Evolutionary conservation across 2,329 filamentous ascomycete species (phyloP), one percentile per base, ranked within the genome.

Genomic region (Pyricularia pennisetigena): DNA sequence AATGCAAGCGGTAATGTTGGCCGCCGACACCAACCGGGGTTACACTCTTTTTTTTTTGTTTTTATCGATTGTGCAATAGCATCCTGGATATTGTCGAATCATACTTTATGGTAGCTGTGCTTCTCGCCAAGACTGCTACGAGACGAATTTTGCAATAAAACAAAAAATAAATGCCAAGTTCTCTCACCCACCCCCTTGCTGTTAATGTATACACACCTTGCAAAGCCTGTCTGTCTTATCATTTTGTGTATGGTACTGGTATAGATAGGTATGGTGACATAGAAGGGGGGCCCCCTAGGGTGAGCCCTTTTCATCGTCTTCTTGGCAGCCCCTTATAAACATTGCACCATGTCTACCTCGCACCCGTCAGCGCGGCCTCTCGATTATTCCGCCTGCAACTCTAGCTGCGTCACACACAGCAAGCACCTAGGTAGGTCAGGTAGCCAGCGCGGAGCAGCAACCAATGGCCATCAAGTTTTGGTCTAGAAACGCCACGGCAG

Each of bases 401-500:
- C 32, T 16, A 1, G 6, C 8, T 54, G 41, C 20, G 41, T 54
- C 20, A n/a, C 41, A 54, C 41, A 49, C 6, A 49, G 14, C n/a
- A n/a, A n/a, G n/a, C n/a, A n/a, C n/a, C n/a, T n/a, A n/a, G n/a
- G n/a, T n/a, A n/a, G n/a, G n/a, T n/a, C n/a, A 49, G 35, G 14
- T 49, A 49, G 35, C 14, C 3, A 49, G 14, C 35, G 35, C 59
- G 24, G 59, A 61, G 24, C 6, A 28, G 63, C 29, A 41, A 7
- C 72, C 70, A 12, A 70, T 67, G 66, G 73, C 73, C 65, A 71
- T 71, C 63, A 75, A 74, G 20, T 70, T 74, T 68, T 49, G 65
- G 65, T 29, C 26, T 9, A 24, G 41, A n/a, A 74, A 66, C 24
- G 70, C 69, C 20, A 71, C 67, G 6, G 29, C 28, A 10, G 54